A percentile compares a stretch with the other conserved stretches of the same genome.
These are phyloP conservation scores for Monosporascus sp. DNA, from an alignment of 2,329 filamentous ascomycete species.

Conservation along the genomic window DNA sequence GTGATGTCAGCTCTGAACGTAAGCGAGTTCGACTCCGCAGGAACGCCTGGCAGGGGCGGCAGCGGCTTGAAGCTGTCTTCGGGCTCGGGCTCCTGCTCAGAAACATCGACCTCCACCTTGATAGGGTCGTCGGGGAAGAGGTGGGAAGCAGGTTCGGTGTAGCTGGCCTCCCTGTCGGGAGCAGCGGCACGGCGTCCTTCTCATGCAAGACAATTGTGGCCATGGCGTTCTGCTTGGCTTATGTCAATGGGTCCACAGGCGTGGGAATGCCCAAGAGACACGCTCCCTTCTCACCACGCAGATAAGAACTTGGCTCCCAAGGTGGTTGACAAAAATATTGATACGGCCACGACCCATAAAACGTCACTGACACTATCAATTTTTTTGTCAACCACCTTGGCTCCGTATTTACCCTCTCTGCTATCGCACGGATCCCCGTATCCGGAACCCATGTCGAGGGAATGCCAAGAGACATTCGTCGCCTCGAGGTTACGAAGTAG, in stretches of 20 bases:
- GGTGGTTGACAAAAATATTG: too few species aligned
- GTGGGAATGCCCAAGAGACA: too few species aligned
- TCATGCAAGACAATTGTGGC: neutral
- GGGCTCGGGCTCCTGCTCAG: neutral
- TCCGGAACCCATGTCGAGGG: neutral
- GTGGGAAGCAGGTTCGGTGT: constrained; percentile 2
- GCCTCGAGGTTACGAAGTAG: neutral
- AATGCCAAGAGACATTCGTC: neutral
- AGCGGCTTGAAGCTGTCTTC: constrained; percentile 34
- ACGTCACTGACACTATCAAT: too few species aligned
- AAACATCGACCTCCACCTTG: neutral
- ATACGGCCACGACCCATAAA: too few species aligned
- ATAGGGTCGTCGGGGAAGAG: neutral
- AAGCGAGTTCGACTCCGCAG: constrained; percentile 36
- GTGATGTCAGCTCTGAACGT: constrained; percentile 47
- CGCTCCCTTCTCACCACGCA: neutral
- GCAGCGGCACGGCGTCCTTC: neutral
- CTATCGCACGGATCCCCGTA: neutral
- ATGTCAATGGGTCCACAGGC: too few species aligned
- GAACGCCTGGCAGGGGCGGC: constrained; percentile 28
- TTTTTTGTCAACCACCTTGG: too few species aligned
- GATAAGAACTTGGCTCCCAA: neutral
- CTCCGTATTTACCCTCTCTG: neutral
- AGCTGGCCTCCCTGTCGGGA: neutral
- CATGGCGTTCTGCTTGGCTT: neutral